Base-by-base conservation (phyloP, 257 asterid species). In the Petunia secreta region DNA sequence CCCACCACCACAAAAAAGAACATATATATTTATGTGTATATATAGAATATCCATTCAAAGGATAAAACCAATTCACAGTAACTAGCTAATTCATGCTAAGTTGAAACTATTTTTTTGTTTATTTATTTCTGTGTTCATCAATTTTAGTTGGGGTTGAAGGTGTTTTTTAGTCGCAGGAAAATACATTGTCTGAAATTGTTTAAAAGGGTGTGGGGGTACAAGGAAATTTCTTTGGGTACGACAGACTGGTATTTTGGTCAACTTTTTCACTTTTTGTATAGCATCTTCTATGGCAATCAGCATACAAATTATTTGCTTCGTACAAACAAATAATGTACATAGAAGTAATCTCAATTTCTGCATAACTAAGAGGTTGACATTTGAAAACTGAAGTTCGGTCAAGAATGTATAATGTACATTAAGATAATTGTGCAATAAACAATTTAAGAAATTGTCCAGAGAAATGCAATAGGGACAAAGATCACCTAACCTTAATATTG, bases 401-500 rank as follows among this genome's bases (percentile, higher is more conserved):
- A 71, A 48, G 77, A 36, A 71, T 71, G 77, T 48, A 48, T 71
- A 16, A 9, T 25, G 3, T 25, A 10, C 77, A 4, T 71, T 34
- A 71, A 48, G 25, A 71, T 34, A 6, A 34, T 4, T 43, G 44
- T 4, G 57, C 75, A 68, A 67, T 44, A 68, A 34, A 13, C 73
- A 39, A 2, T 11, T 10, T 16, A 81, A 34, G 2, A 50, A 9
- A 39, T 9, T 63, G 2, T 50, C 73, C n/a, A 50, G 46, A 75
- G 15, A 78, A 39, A 37, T 54, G 73, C 36, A 71, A 79, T 25
- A 41, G 66, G 53, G 71, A 78, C 39, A 63, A 55, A 39, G 43
- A 75, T 43, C 58, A 81, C 84, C 85, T 79, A 80, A 95, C 99
- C 98, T 84, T 93, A 34, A 95, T 90, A 77, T 87, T 86, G 50